A percentile compares a stretch with the other conserved stretches of the same genome.
phyloP scores from a whole-genome alignment of 1,139 yeast genomes.

The Debaryomycetaceae sp. region DNA sequence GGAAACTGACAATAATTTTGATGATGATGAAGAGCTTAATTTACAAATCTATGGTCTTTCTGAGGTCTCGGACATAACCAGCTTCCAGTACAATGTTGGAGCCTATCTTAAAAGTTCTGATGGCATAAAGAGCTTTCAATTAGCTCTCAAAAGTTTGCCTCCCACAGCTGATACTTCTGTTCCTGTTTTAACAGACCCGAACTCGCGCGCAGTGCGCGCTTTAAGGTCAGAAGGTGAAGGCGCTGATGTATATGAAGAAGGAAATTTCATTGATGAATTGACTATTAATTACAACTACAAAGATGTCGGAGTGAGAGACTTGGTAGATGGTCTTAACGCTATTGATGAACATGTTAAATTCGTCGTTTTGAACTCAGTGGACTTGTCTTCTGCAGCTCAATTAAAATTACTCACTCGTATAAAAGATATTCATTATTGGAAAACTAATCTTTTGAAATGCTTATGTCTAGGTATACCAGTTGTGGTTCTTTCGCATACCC shows the following conservation, averaged over 20 bases:
- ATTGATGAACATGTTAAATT: slow-evolving; percentile 28
- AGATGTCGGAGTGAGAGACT: slow-evolving; percentile 52
- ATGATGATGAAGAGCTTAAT: slow-evolving; percentile 25
- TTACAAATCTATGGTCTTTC: slow-evolving; percentile 35
- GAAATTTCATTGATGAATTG: slow-evolving; percentile 32
- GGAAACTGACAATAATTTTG: slow-evolving; percentile 7
- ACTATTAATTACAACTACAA: slow-evolving; percentile 42
- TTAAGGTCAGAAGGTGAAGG: slow-evolving; percentile 10
- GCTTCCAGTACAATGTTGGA: slow-evolving; percentile 38
- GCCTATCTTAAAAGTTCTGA: slow-evolving; percentile 32
- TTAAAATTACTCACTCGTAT: slow-evolving; percentile 63
- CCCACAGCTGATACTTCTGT: slow-evolving; percentile 6
- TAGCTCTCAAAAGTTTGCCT: slow-evolving; percentile 13
- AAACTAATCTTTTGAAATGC: slow-evolving; percentile 49
- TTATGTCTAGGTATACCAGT: slow-evolving; percentile 62
- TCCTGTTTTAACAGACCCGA: slow-evolving; percentile 10
- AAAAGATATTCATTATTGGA: slow-evolving; percentile 75
- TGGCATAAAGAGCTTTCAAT: slow-evolving; percentile 25
- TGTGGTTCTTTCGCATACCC: slow-evolving; percentile 51
- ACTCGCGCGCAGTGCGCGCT: slow-evolving; percentile 13
- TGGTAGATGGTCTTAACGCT: slow-evolving; percentile 42
- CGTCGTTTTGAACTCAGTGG: slow-evolving; percentile 42
- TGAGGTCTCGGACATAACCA: slow-evolving; percentile 22
- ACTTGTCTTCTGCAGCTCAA: slow-evolving; percentile 56
- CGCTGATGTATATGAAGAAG: slow-evolving; percentile 11